Conservation (phyloP, 2,329 filamentous ascomycete species). For the Cryphonectria nitschkei region DNA sequence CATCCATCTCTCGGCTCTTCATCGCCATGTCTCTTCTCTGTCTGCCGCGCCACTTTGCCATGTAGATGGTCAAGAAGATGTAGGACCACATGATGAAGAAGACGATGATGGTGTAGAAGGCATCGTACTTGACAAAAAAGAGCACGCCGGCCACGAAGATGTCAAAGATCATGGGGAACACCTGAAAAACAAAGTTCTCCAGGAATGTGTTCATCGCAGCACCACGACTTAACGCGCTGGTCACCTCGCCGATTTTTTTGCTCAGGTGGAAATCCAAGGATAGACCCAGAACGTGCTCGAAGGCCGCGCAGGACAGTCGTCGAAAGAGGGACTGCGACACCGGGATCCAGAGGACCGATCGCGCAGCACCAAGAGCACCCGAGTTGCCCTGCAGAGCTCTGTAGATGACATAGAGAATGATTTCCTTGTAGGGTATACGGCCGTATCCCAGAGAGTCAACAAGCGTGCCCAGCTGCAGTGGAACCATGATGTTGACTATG, state of each 20-base stretch:
- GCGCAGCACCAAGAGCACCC: conserved; percentile 46
- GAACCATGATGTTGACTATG: conserved; percentile 48
- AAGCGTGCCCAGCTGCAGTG: conserved; percentile 46
- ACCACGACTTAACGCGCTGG: conserved; percentile 52
- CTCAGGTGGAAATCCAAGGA: conserved; percentile 56
- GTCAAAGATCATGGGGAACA: conserved; percentile 55
- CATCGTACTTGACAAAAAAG: conserved; percentile 50
- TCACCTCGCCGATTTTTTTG: conserved; percentile 56
- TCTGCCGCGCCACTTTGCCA: conserved; percentile 50
- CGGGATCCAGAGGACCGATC: conserved; percentile 53
- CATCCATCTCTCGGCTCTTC: conserved; percentile 52
- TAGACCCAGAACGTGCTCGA: conserved; percentile 51
- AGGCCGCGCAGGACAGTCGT: conserved; percentile 48
- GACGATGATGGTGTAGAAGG: conserved; percentile 53
- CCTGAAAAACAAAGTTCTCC: conserved; percentile 52
- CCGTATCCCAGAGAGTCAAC: conserved; percentile 47
- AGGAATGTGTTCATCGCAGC: conserved; percentile 53
- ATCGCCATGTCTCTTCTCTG: conserved; percentile 49
- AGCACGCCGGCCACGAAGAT: conserved; percentile 52
- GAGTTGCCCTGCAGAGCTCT: conserved; percentile 51
- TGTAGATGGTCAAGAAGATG: conserved; percentile 54
- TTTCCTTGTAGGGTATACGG: conserved; percentile 46
- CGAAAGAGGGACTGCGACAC: conserved; percentile 50
- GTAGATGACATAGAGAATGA: conserved; percentile 49
- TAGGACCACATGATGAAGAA: conserved; percentile 54